These are phyloP conservation scores for Echinosophora koreensis DNA, from an alignment of 306 rosid species.

Conservation along the genomic window DNA sequence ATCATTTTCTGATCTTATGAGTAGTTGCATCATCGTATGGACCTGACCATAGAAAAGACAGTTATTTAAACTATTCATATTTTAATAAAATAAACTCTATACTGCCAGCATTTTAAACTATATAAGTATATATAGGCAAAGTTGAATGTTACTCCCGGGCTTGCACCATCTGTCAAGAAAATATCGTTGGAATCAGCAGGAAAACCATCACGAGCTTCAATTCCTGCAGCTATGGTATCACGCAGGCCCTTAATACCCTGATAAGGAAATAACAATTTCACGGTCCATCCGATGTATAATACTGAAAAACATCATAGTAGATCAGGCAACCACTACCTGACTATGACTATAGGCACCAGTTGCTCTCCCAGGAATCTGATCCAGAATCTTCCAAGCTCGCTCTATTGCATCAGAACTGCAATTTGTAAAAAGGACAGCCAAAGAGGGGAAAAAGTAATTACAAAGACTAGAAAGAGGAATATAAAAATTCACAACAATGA, in stretches of 20 bases:
- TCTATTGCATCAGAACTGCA: conserved; percentile 79
- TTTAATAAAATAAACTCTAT: conserved; percentile 16
- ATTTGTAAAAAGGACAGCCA: neutral
- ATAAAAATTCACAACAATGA: conserved; percentile 9
- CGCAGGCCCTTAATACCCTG: conserved; percentile 91
- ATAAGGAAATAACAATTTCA: conserved; percentile 42
- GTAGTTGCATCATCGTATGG: conserved; percentile 90
- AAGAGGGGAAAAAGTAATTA: neutral
- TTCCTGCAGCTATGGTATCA: conserved; percentile 87
- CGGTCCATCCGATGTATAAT: neutral
- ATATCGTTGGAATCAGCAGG: conserved; percentile 78
- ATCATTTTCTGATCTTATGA: conserved; percentile 74
- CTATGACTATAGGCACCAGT: conserved; percentile 97
- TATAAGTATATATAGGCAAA: neutral
- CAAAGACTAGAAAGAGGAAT: neutral
- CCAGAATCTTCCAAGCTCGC: conserved; percentile 84
- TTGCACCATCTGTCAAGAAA: conserved; percentile 94
- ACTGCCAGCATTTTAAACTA: neutral
- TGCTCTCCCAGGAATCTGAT: conserved; percentile 92
- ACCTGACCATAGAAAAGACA: conserved; percentile 60
- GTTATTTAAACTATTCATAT: neutral
- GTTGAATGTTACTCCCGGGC: conserved; percentile 72
- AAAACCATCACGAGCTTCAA: conserved; percentile 83
- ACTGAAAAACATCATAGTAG: conserved; percentile 5
- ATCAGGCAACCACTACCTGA: conserved; percentile 61